Evolutionary conservation across 2,329 filamentous ascomycete species (phyloP), one percentile per base, ranked within the genome.

Genomic region (Trichoderma gracile): DNA sequence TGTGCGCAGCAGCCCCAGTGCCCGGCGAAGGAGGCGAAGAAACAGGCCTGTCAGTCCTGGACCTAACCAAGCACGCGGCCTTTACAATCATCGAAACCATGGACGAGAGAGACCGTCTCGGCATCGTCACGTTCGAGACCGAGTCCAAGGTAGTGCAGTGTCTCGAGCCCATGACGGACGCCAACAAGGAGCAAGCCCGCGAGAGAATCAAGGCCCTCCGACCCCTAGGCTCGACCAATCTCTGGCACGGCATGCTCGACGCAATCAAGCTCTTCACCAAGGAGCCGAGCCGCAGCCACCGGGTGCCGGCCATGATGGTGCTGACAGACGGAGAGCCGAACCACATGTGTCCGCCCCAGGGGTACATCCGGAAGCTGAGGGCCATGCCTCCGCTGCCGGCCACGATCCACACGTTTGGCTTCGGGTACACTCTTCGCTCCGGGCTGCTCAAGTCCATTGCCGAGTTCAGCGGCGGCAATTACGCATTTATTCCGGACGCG

Each of bases 401-500:
- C 14, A 77, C 78, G 0, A 80, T 78, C 1, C 75, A 77, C 62
- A 78, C 76, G 0, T 78, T 78, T 50, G 75, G 75, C 5, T 78
- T 78, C 55, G 76, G 75, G 5, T 78, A 78, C 53, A 60, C 64
- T 10, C 69, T 77, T 3, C 57, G 69, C 10, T 70, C 85, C 0
- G 83, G 81, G 0, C 74, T 88, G 19, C 76, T 89, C 61, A 85
- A 86, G 73, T 84, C 84, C 2, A 84, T 89, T 53, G 81, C 85
- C 1, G 85, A 88, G 69, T 74, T 83, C 54, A 81, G 83, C 0
- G 76, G 80, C 3, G 86, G 86, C 1, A 85, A 81, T 70, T 89
- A 86, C 64, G 77, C 83, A 9, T 88, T 87, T 67, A 88, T 88
- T 19, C 82, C 85, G 0, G 85, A 88, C 61, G 80, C 83, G 0